Percentiles rank a stretch among this genome's conserved stretches.
Conservation (phyloP, 495 filamentous ascomycete genomes). For the Articulospora tetracladia region DNA sequence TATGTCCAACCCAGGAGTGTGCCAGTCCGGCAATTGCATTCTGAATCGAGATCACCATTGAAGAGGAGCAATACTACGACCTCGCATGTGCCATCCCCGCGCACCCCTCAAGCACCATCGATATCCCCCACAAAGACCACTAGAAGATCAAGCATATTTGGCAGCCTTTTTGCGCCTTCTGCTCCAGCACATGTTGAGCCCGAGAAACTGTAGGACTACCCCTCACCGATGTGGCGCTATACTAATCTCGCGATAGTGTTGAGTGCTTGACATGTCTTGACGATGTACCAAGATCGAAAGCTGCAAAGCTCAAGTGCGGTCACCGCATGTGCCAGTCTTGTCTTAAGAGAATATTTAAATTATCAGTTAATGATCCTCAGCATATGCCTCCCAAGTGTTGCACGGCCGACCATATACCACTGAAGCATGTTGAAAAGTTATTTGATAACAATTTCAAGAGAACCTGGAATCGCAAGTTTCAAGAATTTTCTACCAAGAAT, state of each 20-base stretch:
- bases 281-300: conserved; percentile 52
- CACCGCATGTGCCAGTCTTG: conserved; percentile 78
- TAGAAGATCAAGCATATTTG: conserved; percentile 20
- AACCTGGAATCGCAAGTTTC: conserved; percentile 72
- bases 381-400: conserved; percentile 83
- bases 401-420: conserved; percentile 63
- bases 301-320: conserved; percentile 66
- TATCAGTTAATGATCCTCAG: conserved; percentile 68
- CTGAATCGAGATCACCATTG: conserved; percentile 8
- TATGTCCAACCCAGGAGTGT: conserved; percentile 7
- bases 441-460: conserved; percentile 71
- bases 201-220: conserved; percentile 20
- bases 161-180: conserved; percentile 16
- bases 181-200: conserved; percentile 19
- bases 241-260: conserved; percentile 37
- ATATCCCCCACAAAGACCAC: not conserved
- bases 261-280: conserved; percentile 68
- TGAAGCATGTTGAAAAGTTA: conserved; percentile 68
- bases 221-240: not conserved
- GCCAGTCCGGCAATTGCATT: conserved; percentile 8
- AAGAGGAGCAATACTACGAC: conserved; percentile 24
- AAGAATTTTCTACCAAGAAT: conserved; percentile 69
- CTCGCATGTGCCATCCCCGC: conserved; percentile 9
- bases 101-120: not conserved
- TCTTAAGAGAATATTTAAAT: conserved; percentile 64